phyloP scores from a whole-genome alignment of 345 rosid genomes.

The Anacardium occidentale region DNA sequence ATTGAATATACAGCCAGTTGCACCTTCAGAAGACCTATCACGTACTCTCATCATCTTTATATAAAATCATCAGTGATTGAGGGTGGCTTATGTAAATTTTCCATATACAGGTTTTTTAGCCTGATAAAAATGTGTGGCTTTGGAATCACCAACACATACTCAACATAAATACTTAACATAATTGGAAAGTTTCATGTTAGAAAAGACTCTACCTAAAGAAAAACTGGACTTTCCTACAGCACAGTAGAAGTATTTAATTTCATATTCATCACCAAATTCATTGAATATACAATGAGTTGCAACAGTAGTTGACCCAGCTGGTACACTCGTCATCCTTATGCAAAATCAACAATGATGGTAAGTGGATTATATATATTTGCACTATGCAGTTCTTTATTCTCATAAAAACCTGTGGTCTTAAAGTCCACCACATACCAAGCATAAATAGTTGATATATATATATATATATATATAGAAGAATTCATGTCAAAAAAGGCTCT shows the following conservation, averaged over 20 bases:
- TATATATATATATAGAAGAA: neutral
- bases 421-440: neutral
- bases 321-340: neutral
- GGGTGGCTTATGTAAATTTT: neutral
- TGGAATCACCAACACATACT: neutral
- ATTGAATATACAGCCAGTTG: neutral
- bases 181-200: neutral
- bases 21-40: neutral
- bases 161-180: neutral
- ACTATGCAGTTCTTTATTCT: neutral
- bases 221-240: neutral
- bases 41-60: neutral
- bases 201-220: neutral
- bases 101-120: neutral
- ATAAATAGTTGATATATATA: neutral
- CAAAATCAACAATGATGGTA: neutral
- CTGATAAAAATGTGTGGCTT: neutral
- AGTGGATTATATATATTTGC: neutral
- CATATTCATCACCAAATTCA: neutral
- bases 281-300: neutral
- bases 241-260: neutral
- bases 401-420: neutral
- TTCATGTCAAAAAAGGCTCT: neutral
- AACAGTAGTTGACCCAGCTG: neutral
- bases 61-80: neutral